Conservation (phyloP, 2,329 filamentous ascomycete genomes). For the Trichoderma harzianum region DNA sequence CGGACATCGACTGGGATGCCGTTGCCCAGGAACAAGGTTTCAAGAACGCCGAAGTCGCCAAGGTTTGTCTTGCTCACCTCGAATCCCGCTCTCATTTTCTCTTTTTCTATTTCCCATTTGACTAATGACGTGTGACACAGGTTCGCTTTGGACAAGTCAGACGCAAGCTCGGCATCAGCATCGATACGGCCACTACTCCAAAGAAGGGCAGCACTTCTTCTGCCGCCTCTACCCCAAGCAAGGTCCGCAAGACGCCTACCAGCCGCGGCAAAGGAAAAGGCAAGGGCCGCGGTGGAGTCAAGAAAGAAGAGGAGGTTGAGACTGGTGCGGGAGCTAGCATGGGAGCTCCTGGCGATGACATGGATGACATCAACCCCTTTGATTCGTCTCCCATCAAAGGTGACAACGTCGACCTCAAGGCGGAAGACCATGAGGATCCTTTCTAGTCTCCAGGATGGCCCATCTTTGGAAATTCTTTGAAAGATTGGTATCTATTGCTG, state of each 20-base stretch:
- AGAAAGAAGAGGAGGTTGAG: conserved; percentile 24
- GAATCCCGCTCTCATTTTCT: background rate
- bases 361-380: conserved; percentile 3
- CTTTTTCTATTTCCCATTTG: background rate
- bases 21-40: conserved; percentile 43
- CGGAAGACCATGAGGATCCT: conserved; percentile 13
- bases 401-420: background rate
- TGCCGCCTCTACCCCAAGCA: conserved; percentile 24
- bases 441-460: conserved; percentile 4
- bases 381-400: conserved; percentile 19
- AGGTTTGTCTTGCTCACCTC: conserved; percentile 29
- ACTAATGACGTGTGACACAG: conserved; percentile 23
- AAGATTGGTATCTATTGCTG: background rate
- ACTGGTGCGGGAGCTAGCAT: conserved; percentile 1
- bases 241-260: conserved; percentile 30
- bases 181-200: conserved; percentile 23
- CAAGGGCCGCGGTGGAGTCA: conserved; percentile 23
- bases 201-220: conserved; percentile 25
- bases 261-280: conserved; percentile 26
- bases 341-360: conserved; percentile 15
- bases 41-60: conserved; percentile 45
- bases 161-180: conserved; percentile 41
- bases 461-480: background rate
- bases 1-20: conserved; percentile 46
- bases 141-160: conserved; percentile 51